These are phyloP conservation scores for Pseudogymnoascus sp. DNA, from an alignment of 2,329 filamentous ascomycete species.

Conservation along the genomic window DNA sequence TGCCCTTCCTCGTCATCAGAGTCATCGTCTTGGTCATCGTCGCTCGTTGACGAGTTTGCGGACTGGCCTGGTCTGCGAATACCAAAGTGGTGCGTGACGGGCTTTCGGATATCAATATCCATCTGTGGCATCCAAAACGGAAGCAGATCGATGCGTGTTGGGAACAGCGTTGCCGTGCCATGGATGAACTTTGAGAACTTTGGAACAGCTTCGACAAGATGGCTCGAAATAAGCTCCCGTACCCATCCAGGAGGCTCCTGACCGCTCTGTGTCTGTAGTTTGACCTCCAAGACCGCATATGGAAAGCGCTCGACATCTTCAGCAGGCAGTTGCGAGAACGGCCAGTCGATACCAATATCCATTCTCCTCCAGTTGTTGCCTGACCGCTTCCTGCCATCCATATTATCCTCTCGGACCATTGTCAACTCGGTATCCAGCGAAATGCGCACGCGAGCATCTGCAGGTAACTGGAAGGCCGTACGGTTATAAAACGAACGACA, in stretches of 20 bases:
- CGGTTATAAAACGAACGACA: conserved; percentile 97
- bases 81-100: conserved; percentile 78
- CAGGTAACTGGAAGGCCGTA: conserved; percentile 93
- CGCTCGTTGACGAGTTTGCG: conserved; percentile 69
- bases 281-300: conserved; percentile 93
- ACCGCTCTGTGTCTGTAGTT: conserved; percentile 90
- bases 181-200: conserved; percentile 99
- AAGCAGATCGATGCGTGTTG: conserved; percentile 76
- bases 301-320: conserved; percentile 87
- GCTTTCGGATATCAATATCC: conserved; percentile 95
- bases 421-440: conserved; percentile 94
- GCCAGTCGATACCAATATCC: conserved; percentile 95
- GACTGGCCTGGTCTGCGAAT: conserved; percentile 73
- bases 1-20: conserved; percentile 48
- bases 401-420: conserved; percentile 91
- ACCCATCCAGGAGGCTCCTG: conserved; percentile 97
- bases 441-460: conserved; percentile 91
- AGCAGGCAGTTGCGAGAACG: conserved; percentile 79
- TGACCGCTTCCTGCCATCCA: conserved; percentile 67
- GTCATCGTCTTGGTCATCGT: conserved; percentile 63
- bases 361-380: conserved; percentile 93
- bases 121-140: conserved; percentile 99
- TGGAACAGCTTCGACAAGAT: conserved; percentile 95
- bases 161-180: conserved; percentile 81
- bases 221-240: conserved; percentile 81